Percentiles rank a stretch among this genome's conserved stretches.
phyloP scores from a whole-genome alignment of 352 stramenopile genomes.

The Blastocystis sp. region DNA sequence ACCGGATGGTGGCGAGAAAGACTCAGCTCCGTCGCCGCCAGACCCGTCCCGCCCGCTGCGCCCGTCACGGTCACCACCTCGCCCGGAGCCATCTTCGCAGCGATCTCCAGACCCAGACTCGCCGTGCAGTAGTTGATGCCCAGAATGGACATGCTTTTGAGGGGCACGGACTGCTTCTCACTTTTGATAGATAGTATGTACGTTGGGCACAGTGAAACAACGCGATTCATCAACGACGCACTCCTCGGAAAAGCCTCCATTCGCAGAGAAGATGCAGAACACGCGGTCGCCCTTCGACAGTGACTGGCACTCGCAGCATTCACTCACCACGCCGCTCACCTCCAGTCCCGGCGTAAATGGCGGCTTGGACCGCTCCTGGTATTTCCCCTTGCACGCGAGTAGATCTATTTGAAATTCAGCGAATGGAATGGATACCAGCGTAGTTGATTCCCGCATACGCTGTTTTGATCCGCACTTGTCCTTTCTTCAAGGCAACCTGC shows the following conservation, averaged over 20 bases:
- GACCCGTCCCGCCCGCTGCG: conserved; percentile 36
- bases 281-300: conserved; percentile 9
- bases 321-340: conserved; percentile 6
- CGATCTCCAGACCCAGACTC: neutral
- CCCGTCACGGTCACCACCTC: conserved; percentile 42
- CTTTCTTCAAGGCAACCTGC: conserved; percentile 10
- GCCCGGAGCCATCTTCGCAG: neutral
- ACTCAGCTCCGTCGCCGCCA: conserved; percentile 23
- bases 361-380: conserved; percentile 8
- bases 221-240: conserved; percentile 13
- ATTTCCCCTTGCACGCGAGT: conserved; percentile 12
- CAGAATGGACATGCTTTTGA: neutral
- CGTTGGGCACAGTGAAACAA: conserved; percentile 17
- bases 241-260: conserved; percentile 25
- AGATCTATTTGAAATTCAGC: conserved; percentile 7
- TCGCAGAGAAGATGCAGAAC: conserved; percentile 26
- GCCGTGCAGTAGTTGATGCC: conserved; percentile 45
- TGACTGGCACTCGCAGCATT: neutral
- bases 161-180: conserved; percentile 18
- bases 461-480: conserved; percentile 24
- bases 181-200: neutral
- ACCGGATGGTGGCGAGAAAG: neutral
- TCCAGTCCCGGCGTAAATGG: conserved; percentile 30
- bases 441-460: conserved; percentile 44
- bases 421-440: conserved; percentile 1